A percentile compares a stretch with the other conserved stretches of the same genome.
phyloP scores from a whole-genome alignment of 139 green algal genomes.

The Chlorella sp. region DNA sequence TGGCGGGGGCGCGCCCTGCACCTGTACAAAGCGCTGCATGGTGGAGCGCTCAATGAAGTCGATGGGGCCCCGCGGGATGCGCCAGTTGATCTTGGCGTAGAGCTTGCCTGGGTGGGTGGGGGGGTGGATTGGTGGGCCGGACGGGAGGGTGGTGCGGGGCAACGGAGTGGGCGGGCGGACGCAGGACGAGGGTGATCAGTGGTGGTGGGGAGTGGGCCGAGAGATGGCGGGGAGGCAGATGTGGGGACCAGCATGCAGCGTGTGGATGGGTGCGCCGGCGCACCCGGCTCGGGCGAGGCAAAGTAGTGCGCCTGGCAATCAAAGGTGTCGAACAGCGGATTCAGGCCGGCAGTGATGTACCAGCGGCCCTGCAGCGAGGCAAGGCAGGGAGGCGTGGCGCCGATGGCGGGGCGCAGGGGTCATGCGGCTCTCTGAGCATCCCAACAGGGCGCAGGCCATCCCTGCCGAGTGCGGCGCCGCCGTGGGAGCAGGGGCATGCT shows the following conservation, averaged over 20 bases:
- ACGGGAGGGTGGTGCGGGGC: too few species aligned
- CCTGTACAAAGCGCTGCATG: conserved; percentile 76
- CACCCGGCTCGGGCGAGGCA: conserved; percentile 37
- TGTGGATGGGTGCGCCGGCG: too few species aligned
- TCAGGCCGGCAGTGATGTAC: conserved; percentile 89
- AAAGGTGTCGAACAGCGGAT: conserved; percentile 88
- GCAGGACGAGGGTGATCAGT: too few species aligned
- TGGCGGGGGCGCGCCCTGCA: neutral
- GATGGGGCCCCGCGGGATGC: conserved; percentile 55
- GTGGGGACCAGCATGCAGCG: too few species aligned
- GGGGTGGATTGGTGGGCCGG: too few species aligned
- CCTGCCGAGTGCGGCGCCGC: too few species aligned
- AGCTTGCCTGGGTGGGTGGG: conserved; percentile 47
- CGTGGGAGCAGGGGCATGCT: too few species aligned
- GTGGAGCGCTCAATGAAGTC: conserved; percentile 79
- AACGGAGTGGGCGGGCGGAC: too few species aligned
- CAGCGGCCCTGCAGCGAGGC: conserved; percentile 57
- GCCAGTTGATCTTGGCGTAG: conserved; percentile 80
- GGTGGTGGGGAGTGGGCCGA: too few species aligned
- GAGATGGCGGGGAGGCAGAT: too few species aligned
- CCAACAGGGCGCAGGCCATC: too few species aligned
- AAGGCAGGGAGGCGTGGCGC: neutral
- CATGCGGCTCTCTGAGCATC: neutral
- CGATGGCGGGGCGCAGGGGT: neutral
- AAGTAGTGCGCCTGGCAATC: conserved; percentile 85